phyloP scores from a whole-genome alignment of 805 yeast species.

The Sugiyamaella smithiae region DNA sequence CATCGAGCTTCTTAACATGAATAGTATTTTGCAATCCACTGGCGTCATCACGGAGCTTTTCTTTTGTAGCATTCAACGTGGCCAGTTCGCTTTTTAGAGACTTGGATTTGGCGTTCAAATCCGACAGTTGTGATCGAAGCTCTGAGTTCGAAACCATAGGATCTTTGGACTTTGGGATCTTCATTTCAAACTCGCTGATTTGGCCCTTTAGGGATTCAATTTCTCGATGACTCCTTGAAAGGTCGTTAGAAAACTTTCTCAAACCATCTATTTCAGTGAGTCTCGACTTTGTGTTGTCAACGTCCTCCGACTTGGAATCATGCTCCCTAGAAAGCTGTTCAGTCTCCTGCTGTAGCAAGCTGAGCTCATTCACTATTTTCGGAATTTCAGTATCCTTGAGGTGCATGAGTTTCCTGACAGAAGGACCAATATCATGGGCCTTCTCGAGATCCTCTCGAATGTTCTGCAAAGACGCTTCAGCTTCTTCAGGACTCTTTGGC shows the following conservation, averaged over 20 bases:
- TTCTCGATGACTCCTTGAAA: slow-evolving; percentile 31
- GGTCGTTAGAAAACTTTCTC: slow-evolving; percentile 32
- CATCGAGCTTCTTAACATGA: slow-evolving; percentile 51
- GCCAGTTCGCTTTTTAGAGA: slow-evolving; percentile 35
- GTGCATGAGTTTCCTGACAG: slow-evolving; percentile 8
- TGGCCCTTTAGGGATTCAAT: slow-evolving; percentile 25
- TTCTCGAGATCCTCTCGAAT: slow-evolving; percentile 26
- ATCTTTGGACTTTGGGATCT: slow-evolving; percentile 20
- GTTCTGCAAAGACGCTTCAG: slow-evolving; percentile 29
- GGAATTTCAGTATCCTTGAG: slow-evolving; percentile 22
- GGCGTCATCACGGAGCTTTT: slow-evolving; percentile 43
- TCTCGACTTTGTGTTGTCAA: slow-evolving; percentile 14
- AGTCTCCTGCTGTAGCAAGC: slow-evolving; percentile 13
- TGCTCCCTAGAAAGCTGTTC: slow-evolving; percentile 27
- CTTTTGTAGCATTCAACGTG: slow-evolving; percentile 42
- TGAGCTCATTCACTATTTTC: neutral
- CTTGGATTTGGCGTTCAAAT: slow-evolving; percentile 41
- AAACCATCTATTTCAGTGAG: slow-evolving; percentile 28
- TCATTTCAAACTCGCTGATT: slow-evolving; percentile 27
- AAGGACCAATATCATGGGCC: slow-evolving; percentile 10
- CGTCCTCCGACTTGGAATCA: slow-evolving; percentile 10
- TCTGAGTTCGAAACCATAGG: slow-evolving; percentile 17
- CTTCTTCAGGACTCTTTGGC: slow-evolving; percentile 33
- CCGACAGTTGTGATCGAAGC: slow-evolving; percentile 28
- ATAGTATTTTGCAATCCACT: slow-evolving; percentile 47